Percentiles rank a stretch among this genome's conserved stretches.
Conservation (phyloP, 192 early-diverging fungal genomes). For the Diversispora epigaea region DNA sequence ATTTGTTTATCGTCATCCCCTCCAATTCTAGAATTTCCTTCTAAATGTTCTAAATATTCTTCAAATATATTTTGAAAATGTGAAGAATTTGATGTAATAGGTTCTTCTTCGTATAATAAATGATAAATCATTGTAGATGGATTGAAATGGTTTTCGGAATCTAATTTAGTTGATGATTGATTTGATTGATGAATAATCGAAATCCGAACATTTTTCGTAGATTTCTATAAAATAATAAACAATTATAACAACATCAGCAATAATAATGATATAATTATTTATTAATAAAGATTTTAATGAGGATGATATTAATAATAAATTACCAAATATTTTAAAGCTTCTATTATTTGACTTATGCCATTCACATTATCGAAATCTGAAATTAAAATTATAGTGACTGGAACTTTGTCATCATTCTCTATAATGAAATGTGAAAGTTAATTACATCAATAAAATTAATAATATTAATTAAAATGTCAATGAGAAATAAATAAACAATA, state of each 20-base stretch:
- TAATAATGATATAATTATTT: neutral
- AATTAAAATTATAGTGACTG: slow-evolving; percentile 48
- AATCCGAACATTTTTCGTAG: slow-evolving; percentile 41
- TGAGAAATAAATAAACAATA: neutral
- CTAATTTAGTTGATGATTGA: neutral
- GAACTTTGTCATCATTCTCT: slow-evolving; percentile 4
- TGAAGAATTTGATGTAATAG: neutral
- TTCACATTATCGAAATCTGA: slow-evolving; percentile 54
- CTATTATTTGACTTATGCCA: slow-evolving; percentile 53
- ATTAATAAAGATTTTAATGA: neutral
- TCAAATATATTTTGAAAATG: neutral
- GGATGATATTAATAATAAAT: neutral
- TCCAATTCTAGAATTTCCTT: neutral
- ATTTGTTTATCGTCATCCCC: neutral
- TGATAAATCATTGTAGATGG: slow-evolving; percentile 14
- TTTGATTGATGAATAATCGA: slow-evolving; percentile 56
- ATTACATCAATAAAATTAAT: no score
- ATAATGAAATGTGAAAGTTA: no score
- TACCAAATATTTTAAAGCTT: slow-evolving; percentile 51
- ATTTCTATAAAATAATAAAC: slow-evolving; percentile 31
- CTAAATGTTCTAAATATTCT: neutral
- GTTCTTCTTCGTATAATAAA: slow-evolving; percentile 1
- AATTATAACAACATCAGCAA: neutral
- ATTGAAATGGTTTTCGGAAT: neutral
- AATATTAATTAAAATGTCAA: no score